These are phyloP conservation scores for Eucalyptus marginata DNA, from an alignment of 345 rosid species.

Conservation along the genomic window DNA sequence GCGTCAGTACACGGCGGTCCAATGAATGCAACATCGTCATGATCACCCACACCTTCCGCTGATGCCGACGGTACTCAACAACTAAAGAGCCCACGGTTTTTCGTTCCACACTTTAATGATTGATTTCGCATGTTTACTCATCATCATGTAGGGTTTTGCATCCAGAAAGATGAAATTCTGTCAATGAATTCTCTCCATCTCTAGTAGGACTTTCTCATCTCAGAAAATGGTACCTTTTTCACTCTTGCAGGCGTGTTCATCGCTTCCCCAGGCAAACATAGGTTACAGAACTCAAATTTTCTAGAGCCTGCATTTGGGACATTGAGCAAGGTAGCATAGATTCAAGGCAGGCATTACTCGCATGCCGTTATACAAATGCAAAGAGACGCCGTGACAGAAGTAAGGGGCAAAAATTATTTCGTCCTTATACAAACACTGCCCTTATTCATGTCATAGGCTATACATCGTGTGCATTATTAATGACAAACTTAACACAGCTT, in stretches of 20 bases:
- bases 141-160: not conserved
- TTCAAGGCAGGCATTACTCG: not conserved
- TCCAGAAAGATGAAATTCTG: not conserved
- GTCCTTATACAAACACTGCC: not conserved
- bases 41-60: not conserved
- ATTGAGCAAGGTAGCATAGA: not conserved
- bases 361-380: not conserved
- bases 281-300: not conserved
- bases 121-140: not conserved
- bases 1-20: not conserved
- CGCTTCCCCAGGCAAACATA: not conserved
- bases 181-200: not conserved
- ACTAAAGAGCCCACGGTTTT: not conserved
- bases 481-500: not conserved
- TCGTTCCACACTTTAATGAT: not conserved
- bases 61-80: not conserved
- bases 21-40: not conserved
- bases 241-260: not conserved
- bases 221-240: not conserved
- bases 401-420: not conserved
- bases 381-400: not conserved
- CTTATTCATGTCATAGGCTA: not conserved
- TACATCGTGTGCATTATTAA: not conserved
- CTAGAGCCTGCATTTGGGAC: not conserved
- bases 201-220: not conserved